Evolutionary conservation across 139 green algal genomes (phyloP).

Genomic region (Gonium pectorale): DNA sequence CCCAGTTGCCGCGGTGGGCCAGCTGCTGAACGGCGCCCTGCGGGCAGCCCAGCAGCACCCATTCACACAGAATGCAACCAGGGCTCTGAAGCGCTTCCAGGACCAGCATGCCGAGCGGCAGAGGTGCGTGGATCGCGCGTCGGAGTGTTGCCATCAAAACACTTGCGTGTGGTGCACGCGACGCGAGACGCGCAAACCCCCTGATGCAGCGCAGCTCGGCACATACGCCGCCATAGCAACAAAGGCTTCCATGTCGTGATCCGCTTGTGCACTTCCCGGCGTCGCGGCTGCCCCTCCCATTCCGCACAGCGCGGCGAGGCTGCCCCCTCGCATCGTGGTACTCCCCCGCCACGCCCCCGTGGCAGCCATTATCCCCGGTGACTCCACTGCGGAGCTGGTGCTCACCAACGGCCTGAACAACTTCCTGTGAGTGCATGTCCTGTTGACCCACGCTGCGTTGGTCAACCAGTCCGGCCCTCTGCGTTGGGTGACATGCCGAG

Average conservation of each 20-base stretch:
- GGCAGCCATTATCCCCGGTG: conserved; percentile 94
- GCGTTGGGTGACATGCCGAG: too few species aligned
- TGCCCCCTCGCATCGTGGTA: conserved; percentile 45
- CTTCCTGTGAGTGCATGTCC: conserved; percentile 82
- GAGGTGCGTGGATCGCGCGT: not conserved
- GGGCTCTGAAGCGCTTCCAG: conserved; percentile 12
- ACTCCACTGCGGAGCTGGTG: conserved; percentile 91
- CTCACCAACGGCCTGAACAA: conserved; percentile 85
- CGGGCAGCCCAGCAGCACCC: conserved; percentile 30
- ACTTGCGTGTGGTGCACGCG: too few species aligned
- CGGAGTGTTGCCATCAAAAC: not conserved
- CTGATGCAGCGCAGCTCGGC: not conserved
- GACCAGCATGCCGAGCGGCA: not conserved
- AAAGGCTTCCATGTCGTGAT: too few species aligned
- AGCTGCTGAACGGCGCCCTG: not conserved
- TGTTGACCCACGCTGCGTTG: too few species aligned
- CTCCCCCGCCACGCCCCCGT: conserved; percentile 63
- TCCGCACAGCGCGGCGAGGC: not conserved
- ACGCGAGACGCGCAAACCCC: not conserved
- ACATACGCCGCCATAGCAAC: too few species aligned
- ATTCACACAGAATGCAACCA: conserved; percentile 3
- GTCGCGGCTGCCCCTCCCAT: not conserved
- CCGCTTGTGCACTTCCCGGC: too few species aligned
- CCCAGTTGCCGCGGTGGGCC: not conserved
- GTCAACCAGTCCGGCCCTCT: too few species aligned